Evolutionary conservation across 2,329 filamentous ascomycete genomes (phyloP), one percentile per base, ranked within the genome.

Genomic region (Sclerotinia subarctica): DNA sequence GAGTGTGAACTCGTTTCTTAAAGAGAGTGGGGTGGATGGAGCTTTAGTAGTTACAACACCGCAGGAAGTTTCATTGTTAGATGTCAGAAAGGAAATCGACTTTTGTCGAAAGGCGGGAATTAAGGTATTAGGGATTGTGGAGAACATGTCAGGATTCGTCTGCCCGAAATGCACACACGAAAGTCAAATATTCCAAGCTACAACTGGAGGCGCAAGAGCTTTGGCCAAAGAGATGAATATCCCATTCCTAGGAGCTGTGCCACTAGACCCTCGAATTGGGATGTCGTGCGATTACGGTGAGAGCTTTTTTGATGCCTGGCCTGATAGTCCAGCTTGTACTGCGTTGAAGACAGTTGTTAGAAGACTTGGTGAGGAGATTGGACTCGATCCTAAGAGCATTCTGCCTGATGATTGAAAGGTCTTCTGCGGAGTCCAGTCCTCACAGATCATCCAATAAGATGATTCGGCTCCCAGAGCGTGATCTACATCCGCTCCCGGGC

Each of bases 101-200:
- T 99, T 99, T 77, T 99, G 96, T 80, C 85, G 89, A 69, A 99
- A 99, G 80, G 95, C 95, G 0, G 93, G 92, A 5, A 98, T 99
- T 73, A 86, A 84, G 59, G 87, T 99, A 8, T 79, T 99, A 4
- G 95, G 95, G 0, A 83, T 99, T 52, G 95, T 97, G 21, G 95
- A 99, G 82, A 99, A 99, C 77, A 99, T 99, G 95, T 92, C 90
- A 69, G 93, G 93, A 4, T 99, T 98, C 74, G 94, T 99, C 65
- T 99, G 95, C 77, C 94, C 94, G 13, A 94, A 92, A 68, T 99
- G 95, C 80, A 91, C 88, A 66, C 88, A 93, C 72, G 83, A 88
- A 77, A 90, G 85, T 75, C 88, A 96, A 78, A 97, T 99, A 62
- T 99, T 99, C 82, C 86, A 88, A 73, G 89, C 95, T 15, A 96